Evolutionary conservation across 164 flowering plant species (phyloP).

Genomic region (Saururus chinensis): DNA sequence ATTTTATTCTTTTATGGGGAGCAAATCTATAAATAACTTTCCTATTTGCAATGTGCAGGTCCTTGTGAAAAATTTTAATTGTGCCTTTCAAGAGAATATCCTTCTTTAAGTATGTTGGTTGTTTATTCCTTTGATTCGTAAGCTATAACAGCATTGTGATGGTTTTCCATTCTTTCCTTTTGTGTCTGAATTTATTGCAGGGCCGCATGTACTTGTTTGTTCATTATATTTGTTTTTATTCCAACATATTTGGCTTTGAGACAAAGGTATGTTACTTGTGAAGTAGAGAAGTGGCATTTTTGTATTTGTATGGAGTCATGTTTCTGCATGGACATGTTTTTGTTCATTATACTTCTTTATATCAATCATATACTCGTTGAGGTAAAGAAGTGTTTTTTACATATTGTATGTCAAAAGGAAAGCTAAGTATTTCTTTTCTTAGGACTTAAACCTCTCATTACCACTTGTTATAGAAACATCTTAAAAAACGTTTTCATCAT

Average conservation of each 20-base stretch:
- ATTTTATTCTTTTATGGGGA: background rate
- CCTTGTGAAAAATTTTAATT: conserved; percentile 85
- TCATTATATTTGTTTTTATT: conserved; percentile 76
- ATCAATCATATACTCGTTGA: background rate
- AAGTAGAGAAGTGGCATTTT: background rate
- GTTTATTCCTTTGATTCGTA: background rate
- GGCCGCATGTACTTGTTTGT: conserved; percentile 92
- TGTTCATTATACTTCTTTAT: too few species aligned
- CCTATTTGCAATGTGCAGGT: conserved; percentile 28
- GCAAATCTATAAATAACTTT: background rate
- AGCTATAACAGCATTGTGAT: background rate
- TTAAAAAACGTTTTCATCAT: too few species aligned
- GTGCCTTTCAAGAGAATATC: conserved; percentile 88
- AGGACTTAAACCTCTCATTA: too few species aligned
- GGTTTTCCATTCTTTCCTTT: background rate
- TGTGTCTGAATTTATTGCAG: conserved; percentile 24
- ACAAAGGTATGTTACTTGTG: conserved; percentile 53
- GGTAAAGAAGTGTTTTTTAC: background rate
- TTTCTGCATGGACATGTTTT: too few species aligned
- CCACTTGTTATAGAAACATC: too few species aligned
- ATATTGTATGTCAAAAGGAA: too few species aligned
- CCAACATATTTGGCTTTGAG: conserved; percentile 96
- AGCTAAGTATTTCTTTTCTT: too few species aligned
- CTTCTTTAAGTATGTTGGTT: conserved; percentile 67
- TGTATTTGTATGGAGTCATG: background rate